Base-by-base conservation (phyloP, 140 eudicot genomes). In the Erigeron philadelphicus region DNA sequence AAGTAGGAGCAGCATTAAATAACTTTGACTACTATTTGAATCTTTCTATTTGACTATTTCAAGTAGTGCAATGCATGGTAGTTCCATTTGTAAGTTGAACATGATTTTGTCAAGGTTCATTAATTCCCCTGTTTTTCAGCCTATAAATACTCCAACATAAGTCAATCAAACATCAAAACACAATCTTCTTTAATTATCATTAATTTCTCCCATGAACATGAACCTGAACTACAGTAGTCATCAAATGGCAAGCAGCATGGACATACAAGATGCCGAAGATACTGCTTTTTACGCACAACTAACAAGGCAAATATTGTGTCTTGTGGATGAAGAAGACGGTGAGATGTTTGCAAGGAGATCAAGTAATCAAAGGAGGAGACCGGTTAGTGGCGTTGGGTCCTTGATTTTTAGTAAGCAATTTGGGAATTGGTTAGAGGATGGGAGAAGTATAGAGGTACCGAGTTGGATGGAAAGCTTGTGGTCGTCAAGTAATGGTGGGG, bases 381-480 rank as follows among this genome's bases (percentile, higher is more conserved):
- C 57, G 19, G 54, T 57, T 41, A 23, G 17, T 12, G 56, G 11
- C 4, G 3, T 31, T 35, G 55, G 21, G 25, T 3, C 19, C 5
- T 4, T 45, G 23, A n/a, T 13, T 3, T 61, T 58, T 15, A 67
- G 72, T 44, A 67, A 73, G 35, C 25, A 73, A 31, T 73, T 60
- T 64, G 56, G 65, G 25, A 1, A 21, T 13, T 80, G 81, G 84
- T 64, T 61, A 5, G 80, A 65, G 46, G 73, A 64, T 17, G 77
- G 64, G 4, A 70, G 66, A 49, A 75, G 68, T 48, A 3, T 13
- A 11, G 68, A 56, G 45, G 77, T 55, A 23, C 83, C 83, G 3
- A 46, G 64, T 40, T 79, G 83, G 83, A 61, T 74, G 68, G 72
- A 74, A 61, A 79, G 19, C 54, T 70, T 65, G 74, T 79, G 84